phyloP scores from a whole-genome alignment of 306 rosid genomes.

The Parietaria judaica region DNA sequence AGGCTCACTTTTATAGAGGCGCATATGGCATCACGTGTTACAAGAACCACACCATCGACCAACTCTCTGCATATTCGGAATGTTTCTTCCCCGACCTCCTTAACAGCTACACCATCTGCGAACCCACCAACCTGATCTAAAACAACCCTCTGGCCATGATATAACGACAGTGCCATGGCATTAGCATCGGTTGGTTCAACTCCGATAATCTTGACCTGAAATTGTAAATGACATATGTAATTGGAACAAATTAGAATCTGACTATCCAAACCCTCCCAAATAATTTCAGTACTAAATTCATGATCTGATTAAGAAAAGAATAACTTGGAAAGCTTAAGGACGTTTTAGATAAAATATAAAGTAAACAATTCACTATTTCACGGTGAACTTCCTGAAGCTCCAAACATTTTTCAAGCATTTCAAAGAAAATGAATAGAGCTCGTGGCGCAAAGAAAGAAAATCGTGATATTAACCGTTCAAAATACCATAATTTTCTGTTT shows the following conservation, averaged over 20 bases:
- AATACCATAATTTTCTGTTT: too few species aligned
- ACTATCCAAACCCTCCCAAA: too few species aligned
- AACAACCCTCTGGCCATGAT: slow-evolving; percentile 74
- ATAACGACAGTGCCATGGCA: slow-evolving; percentile 86
- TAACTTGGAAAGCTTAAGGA: too few species aligned
- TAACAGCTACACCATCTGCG: slow-evolving; percentile 98
- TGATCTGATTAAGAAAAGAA: too few species aligned
- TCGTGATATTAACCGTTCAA: too few species aligned
- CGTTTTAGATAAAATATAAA: too few species aligned
- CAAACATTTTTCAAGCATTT: too few species aligned
- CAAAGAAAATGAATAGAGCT: too few species aligned
- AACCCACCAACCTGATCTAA: slow-evolving; percentile 84
- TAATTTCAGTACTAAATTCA: too few species aligned
- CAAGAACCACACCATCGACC: slow-evolving; percentile 89
- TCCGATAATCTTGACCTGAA: slow-evolving; percentile 85
- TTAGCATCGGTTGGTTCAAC: slow-evolving; percentile 94
- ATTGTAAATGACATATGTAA: slow-evolving; percentile 23
- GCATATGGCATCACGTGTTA: slow-evolving; percentile 82
- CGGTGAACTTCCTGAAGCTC: too few species aligned
- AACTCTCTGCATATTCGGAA: slow-evolving; percentile 79
- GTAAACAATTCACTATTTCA: too few species aligned
- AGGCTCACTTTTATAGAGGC: slow-evolving; percentile 83
- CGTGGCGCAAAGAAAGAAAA: too few species aligned
- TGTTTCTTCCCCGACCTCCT: slow-evolving; percentile 94
- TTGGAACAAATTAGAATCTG: neutral